A percentile compares a stretch with the other conserved stretches of the same genome.
Conservation (phyloP, 192 early-diverging fungal species). For the Coemansia sp. region DNA sequence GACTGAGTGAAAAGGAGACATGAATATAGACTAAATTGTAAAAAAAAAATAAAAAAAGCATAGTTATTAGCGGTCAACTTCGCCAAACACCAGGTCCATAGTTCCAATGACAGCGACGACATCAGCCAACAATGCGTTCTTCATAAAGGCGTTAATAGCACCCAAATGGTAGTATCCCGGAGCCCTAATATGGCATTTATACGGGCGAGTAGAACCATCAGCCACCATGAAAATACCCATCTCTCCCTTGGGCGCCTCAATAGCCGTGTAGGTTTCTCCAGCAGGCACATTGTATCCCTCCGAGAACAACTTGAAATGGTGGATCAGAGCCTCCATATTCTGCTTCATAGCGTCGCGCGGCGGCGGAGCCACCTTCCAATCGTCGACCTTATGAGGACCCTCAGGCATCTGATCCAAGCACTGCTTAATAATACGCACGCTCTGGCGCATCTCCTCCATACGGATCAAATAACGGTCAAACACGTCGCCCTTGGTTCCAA, state of each 20-base stretch:
- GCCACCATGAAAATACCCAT: conserved; percentile 96
- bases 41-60: conserved; percentile 6
- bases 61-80: conserved; percentile 73
- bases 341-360: conserved; percentile 95
- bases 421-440: conserved; percentile 92
- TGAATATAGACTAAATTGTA: too few species aligned
- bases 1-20: not conserved
- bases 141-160: conserved; percentile 87
- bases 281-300: conserved; percentile 97
- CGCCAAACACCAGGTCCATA: conserved; percentile 99
- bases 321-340: conserved; percentile 98
- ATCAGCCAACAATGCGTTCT: conserved; percentile 93
- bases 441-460: conserved; percentile 99
- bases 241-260: conserved; percentile 99
- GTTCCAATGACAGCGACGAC: conserved; percentile 98
- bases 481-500: conserved; percentile 94
- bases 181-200: conserved; percentile 97
- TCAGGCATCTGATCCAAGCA: conserved; percentile 96
- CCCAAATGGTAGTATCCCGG: conserved; percentile 95
- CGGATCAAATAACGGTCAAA: conserved; percentile 97
- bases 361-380: conserved; percentile 96
- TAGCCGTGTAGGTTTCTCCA: conserved; percentile 96
- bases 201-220: conserved; percentile 93
- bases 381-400: conserved; percentile 94
- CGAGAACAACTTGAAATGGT: conserved; percentile 99